Evolutionary conservation across 257 asterid species (phyloP), one percentile per base, ranked within the genome.

Genomic region (Fraxinus pennsylvanica): DNA sequence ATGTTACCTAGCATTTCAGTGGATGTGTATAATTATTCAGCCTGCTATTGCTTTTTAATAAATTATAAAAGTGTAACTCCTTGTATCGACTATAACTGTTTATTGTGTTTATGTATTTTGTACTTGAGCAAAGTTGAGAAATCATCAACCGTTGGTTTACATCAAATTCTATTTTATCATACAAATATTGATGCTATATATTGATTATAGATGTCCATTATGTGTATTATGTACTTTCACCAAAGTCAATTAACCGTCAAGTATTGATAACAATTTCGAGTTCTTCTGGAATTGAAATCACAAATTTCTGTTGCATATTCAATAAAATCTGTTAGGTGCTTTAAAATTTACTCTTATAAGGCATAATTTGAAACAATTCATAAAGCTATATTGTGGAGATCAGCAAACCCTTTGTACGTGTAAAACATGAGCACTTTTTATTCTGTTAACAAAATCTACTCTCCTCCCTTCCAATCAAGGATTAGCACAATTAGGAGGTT

Each of bases 141-240:
- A 71, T 57, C 68, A 43, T 75, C 38, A 47, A 52, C 47, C 47
- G 65, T 74, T 72, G 75, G 61, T 76, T 45, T 57, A 76, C 76
- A 35, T 10, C 41, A 77, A 54, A 19, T 32, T 71, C 43, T 52
- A 72, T 14, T 30, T 29, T 9, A 22, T 10, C 25, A n/a, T 61
- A 22, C 22, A 61, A 22, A 21, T 61, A 61, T 61, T 61, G 6
- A 21, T 10, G 10, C 13, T 61, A 22, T 41, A 10, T 59, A 59
- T 61, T n/a, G 15, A 61, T 10, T 61, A 61, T 8, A 22, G 4
- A 5, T 61, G 29, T 22, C 22, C 5, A 22, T 22, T 22, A 61
- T 61, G 32, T 61, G 68, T 61, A 21, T 54, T 54, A 0, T 54
- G 25, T 21, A n/a, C 68, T 61, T 61, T 21, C 12, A 59, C 14